These are phyloP conservation scores for Stachybotrys chartarum DNA, from an alignment of 2,329 filamentous ascomycete genomes.

Conservation along the genomic window DNA sequence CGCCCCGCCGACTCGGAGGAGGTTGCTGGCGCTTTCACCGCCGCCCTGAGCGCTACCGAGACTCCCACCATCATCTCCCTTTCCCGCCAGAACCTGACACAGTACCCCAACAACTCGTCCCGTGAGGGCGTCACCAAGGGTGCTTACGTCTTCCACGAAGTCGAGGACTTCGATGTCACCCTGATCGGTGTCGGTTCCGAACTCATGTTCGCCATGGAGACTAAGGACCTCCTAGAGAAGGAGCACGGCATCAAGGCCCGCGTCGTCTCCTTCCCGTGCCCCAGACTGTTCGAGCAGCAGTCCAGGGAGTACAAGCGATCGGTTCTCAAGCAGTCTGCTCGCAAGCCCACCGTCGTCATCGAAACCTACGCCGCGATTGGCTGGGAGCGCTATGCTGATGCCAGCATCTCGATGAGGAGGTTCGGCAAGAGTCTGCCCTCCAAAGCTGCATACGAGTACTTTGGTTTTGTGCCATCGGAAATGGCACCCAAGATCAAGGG, in stretches of 20 bases:
- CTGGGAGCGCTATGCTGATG: slow-evolving; percentile 49
- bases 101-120: slow-evolving; percentile 17
- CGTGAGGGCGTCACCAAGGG: slow-evolving; percentile 26
- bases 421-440: slow-evolving; percentile 43
- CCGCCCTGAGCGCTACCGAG: slow-evolving; percentile 26
- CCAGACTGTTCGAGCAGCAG: slow-evolving; percentile 27
- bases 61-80: slow-evolving; percentile 33
- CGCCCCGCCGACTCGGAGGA: slow-evolving; percentile 47
- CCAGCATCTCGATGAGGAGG: slow-evolving; percentile 36
- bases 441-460: background rate
- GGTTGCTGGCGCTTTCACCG: slow-evolving; percentile 37
- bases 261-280: slow-evolving; percentile 29
- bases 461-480: background rate
- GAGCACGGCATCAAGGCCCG: slow-evolving; percentile 17
- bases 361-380: slow-evolving; percentile 46
- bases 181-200: slow-evolving; percentile 19
- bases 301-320: slow-evolving; percentile 6
- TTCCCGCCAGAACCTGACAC: slow-evolving; percentile 27
- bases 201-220: slow-evolving; percentile 27
- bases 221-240: slow-evolving; percentile 23
- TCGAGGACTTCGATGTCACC: slow-evolving; percentile 21
- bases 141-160: slow-evolving; percentile 30
- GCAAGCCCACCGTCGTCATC: slow-evolving; percentile 41
- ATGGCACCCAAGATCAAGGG: slow-evolving; percentile 1
- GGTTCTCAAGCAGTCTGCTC: slow-evolving; percentile 6